Base-by-base conservation (phyloP, 169 alveolate species). In the Sarcocystis neurona region DNA sequence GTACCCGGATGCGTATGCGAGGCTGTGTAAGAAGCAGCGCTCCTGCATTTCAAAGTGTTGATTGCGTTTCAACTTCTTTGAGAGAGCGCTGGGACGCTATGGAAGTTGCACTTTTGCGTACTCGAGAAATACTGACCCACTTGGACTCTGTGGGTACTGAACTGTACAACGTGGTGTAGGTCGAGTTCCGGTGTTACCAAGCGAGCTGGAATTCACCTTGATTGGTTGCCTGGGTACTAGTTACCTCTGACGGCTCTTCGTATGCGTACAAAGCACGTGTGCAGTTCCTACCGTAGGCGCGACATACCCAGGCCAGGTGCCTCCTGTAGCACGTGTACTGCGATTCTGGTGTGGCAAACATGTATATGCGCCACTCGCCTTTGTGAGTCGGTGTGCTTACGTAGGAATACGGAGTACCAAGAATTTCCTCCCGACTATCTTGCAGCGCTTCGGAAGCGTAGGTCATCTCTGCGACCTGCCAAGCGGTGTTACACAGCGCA, bases 331-430 rank as follows among this genome's bases (percentile, higher is more conserved):
- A 15, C 23, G 12, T 23, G 4, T 30, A 3, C 6, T 68, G 47
- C 47, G 34, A 68, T 39, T 68, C 79, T 30, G 2, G 4, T 30
- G 27, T 30, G 43, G 15, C 30, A 1, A 3, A 39, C 2, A 3
- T 68, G 27, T 68, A 15, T 47, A 18, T 30, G 10, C 39, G 32
- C 23, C 39, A 46, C 32, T 56, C 60, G n/a, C 58, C 44, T 20
- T n/a, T 30, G 30, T 0, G 20, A 15, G 60, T 58, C 60, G 8
- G 27, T 50, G 60, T n/a, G 39, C 58, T 37, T 5, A 1, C 0
- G 41, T 58, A 85, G 90, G 90, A 85, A 85, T 47, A 85, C 90
- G 48, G 90, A 85, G 78, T 85, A 85, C 47, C 85, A 70, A 58
- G 86, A 85, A 34, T 85, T 85, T 48, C 74, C 84, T 5, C 2